Conservation (phyloP, 2,329 filamentous ascomycete genomes). For the Fusarium duplospermum region DNA sequence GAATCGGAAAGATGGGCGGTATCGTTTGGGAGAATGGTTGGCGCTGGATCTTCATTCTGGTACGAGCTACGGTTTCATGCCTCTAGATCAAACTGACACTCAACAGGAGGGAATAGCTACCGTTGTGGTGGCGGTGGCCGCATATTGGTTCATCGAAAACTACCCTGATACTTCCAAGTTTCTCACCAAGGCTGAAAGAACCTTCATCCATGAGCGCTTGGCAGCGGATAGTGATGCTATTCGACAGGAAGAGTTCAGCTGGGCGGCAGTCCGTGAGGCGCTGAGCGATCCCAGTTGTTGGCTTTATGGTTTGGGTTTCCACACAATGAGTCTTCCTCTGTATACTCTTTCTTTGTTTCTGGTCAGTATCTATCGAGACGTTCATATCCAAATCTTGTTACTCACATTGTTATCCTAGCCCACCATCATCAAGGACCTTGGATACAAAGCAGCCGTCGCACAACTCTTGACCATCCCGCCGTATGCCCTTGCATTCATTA, state of each 20-base stretch:
- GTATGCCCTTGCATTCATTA: constrained; percentile 70
- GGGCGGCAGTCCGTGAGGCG: constrained; percentile 72
- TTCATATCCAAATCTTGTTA: rapidly evolving
- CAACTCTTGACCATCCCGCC: constrained; percentile 73
- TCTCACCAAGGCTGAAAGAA: constrained; percentile 64
- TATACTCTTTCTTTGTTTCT: constrained; percentile 68
- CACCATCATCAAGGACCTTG: constrained; percentile 65
- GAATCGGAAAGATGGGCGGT: constrained; percentile 65
- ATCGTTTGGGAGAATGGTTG: constrained; percentile 64
- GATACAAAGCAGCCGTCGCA: constrained; percentile 64
- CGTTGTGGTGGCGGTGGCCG: constrained; percentile 60
- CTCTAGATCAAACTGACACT: background rate
- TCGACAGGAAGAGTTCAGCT: constrained; percentile 74
- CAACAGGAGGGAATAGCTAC: constrained; percentile 66
- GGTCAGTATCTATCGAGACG: constrained; percentile 46
- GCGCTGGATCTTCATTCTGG: constrained; percentile 71
- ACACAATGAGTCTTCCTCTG: constrained; percentile 75
- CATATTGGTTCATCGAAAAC: constrained; percentile 74
- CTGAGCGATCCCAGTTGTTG: constrained; percentile 76
- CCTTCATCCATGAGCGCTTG: constrained; percentile 71
- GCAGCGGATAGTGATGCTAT: constrained; percentile 77
- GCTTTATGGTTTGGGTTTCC: constrained; percentile 78
- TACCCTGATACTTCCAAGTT: constrained; percentile 71
- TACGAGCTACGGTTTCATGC: constrained; percentile 38
- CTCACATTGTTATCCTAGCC: constrained; percentile 46